Percentiles rank a stretch among this genome's conserved stretches.
phyloP scores from a whole-genome alignment of 2,329 filamentous ascomycete genomes.

The Trichoderma endophyticum region DNA sequence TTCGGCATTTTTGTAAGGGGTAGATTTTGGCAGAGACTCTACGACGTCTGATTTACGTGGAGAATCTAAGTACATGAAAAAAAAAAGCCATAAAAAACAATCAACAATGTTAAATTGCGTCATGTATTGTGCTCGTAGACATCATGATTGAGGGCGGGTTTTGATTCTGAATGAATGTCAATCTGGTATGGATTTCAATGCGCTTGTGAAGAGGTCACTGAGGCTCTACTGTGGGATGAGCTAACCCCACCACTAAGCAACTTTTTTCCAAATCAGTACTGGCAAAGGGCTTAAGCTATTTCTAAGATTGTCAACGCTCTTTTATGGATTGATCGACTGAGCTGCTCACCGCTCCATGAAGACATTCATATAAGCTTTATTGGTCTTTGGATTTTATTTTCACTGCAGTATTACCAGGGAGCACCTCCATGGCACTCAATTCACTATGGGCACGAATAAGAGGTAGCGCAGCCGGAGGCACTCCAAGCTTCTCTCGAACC shows the following conservation, averaged over 20 bases:
- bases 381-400: no score
- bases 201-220: neutral
- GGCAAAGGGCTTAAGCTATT: neutral
- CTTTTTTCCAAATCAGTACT: slow-evolving; percentile 4
- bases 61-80: neutral
- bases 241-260: slow-evolving; percentile 8
- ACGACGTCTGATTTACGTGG: neutral
- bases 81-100: neutral
- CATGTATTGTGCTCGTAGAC: neutral
- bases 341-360: neutral
- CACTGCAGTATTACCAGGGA: no score
- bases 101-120: neutral
- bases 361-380: neutral
- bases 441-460: slow-evolving; percentile 37
- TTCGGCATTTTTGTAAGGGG: slow-evolving; percentile 2
- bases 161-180: neutral
- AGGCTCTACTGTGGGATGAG: slow-evolving; percentile 13
- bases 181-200: neutral
- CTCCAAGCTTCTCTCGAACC: slow-evolving; percentile 27
- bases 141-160: neutral
- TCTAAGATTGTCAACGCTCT: neutral
- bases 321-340: neutral
- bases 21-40: slow-evolving; percentile 4
- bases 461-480: slow-evolving; percentile 21
- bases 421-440: slow-evolving; percentile 33